Evolutionary conservation across 2,329 filamentous ascomycete genomes (phyloP).

Genomic region (Verticillium nubilum): DNA sequence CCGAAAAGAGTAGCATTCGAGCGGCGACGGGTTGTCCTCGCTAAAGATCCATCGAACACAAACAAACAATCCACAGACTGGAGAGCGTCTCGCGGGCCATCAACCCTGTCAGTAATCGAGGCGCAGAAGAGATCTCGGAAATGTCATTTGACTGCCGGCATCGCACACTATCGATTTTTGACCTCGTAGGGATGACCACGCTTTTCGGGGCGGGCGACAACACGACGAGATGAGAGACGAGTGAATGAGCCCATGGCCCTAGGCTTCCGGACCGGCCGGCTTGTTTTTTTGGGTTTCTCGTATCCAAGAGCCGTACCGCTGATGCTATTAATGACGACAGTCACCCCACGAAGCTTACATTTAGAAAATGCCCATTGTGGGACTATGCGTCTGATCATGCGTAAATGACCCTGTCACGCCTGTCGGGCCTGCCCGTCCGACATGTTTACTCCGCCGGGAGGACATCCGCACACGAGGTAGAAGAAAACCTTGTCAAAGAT

Average conservation of each 20-base stretch:
- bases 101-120: neutral
- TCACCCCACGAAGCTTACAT: neutral
- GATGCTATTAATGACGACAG: neutral
- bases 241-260: neutral
- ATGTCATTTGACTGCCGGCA: neutral
- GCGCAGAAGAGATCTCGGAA: neutral
- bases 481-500: neutral
- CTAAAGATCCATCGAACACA: neutral
- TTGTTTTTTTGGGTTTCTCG: neutral
- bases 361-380: no score
- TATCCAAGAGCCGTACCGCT: neutral
- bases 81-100: neutral
- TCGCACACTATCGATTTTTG: neutral
- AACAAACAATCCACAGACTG: neutral
- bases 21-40: neutral
- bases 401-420: neutral
- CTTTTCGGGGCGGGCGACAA: neutral
- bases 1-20: neutral
- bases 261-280: neutral
- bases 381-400: no score
- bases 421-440: neutral
- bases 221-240: neutral
- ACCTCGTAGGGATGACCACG: neutral
- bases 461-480: neutral
- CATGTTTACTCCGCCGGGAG: neutral